Evolutionary conservation across 2,329 filamentous ascomycete species (phyloP).

Genomic region (Pyrenochaeta sp.): DNA sequence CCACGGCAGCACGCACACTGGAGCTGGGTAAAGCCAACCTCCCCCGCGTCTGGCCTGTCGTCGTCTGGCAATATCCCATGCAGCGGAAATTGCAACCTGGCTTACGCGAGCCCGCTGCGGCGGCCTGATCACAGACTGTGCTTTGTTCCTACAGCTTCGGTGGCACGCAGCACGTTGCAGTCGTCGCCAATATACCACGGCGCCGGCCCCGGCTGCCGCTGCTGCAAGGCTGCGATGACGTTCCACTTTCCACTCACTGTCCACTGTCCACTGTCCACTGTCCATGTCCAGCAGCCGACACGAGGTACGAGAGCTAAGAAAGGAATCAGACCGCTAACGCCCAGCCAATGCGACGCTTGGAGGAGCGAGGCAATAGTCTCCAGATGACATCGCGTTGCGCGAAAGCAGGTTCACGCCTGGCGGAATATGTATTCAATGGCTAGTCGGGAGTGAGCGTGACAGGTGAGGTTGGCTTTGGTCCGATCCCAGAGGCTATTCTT

Average conservation of each 20-base stretch:
- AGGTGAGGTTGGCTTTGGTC: conserved; percentile 29
- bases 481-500: conserved; percentile 35
- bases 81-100: conserved; percentile 24
- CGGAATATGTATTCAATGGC: conserved; percentile 30
- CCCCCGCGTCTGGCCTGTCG: conserved; percentile 7
- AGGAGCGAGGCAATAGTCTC: conserved; percentile 30
- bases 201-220: conserved; percentile 17
- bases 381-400: conserved; percentile 28
- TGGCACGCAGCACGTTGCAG: neutral
- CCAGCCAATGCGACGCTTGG: conserved; percentile 17
- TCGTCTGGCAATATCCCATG: conserved; percentile 18
- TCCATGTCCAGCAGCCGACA: conserved; percentile 20
- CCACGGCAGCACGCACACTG: neutral
- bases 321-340: conserved; percentile 19
- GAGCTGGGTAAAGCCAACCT: conserved; percentile 18
- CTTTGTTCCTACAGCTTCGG: conserved; percentile 10
- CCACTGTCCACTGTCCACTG: too few species aligned
- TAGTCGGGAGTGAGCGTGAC: conserved; percentile 31
- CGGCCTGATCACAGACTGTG: conserved; percentile 3
- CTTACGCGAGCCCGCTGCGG: conserved; percentile 19
- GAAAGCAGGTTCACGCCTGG: conserved; percentile 39
- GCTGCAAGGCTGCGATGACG: conserved; percentile 31
- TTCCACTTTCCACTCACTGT: neutral
- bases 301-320: conserved; percentile 37
- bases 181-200: conserved; percentile 5